These are phyloP conservation scores for Pharus latifolius DNA, from an alignment of 176 grass and related monocot genomes.

Conservation along the genomic window DNA sequence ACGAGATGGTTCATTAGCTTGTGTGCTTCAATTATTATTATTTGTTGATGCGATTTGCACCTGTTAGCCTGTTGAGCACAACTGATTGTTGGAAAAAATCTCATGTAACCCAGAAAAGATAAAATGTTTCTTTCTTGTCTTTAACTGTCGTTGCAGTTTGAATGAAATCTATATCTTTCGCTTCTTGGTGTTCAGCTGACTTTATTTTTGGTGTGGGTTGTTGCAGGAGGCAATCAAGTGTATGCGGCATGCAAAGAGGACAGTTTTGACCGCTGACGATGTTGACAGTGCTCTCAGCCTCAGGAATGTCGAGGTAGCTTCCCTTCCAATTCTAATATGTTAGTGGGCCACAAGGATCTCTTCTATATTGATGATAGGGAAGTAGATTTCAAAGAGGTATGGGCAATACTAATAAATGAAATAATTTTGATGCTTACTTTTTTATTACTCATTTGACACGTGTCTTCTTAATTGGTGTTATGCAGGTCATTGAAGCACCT, in stretches of 20 bases:
- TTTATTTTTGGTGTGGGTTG: neutral
- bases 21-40: neutral
- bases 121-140: neutral
- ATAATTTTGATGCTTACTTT: neutral
- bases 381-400: constrained; percentile 91
- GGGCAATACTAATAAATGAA: neutral
- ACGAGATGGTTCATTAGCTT: neutral
- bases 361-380: constrained; percentile 91
- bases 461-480: neutral
- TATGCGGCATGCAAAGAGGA: constrained; percentile 89
- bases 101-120: neutral
- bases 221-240: constrained; percentile 89
- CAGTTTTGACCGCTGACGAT: constrained; percentile 65
- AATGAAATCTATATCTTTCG: neutral
- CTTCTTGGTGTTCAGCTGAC: neutral
- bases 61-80: neutral
- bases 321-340: neutral
- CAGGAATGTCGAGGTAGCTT: constrained; percentile 80
- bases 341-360: constrained; percentile 80
- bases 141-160: neutral
- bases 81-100: neutral
- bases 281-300: constrained; percentile 87
- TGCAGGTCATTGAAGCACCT: constrained; percentile 68
- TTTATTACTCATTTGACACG: constrained; percentile 10
- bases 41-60: neutral